Percentiles rank a stretch among this genome's conserved stretches.
These are phyloP conservation scores for Leucosporidium yakuticum DNA, from an alignment of 768 basidiomycete species.

Conservation along the genomic window DNA sequence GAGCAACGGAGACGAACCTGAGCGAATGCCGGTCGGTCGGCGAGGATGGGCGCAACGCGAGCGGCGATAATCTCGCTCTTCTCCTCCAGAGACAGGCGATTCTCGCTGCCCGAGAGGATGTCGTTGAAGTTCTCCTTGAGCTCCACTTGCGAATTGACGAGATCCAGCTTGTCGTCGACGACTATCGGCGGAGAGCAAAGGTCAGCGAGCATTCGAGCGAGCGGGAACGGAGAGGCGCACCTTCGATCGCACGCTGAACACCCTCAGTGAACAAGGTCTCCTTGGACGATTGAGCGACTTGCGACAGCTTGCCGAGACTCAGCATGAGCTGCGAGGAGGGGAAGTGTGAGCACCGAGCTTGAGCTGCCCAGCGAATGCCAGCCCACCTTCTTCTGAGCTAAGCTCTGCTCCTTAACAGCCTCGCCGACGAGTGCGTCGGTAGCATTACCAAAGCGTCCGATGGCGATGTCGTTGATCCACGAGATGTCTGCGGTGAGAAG, in stretches of 20 bases:
- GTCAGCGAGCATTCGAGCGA: neutral
- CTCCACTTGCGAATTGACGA: slow-evolving; percentile 73
- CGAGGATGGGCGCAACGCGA: slow-evolving; percentile 12
- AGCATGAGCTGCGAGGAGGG: slow-evolving; percentile 63
- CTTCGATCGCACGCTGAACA: slow-evolving; percentile 50
- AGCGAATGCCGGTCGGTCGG: slow-evolving; percentile 44
- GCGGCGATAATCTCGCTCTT: slow-evolving; percentile 16
- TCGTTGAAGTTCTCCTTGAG: slow-evolving; percentile 60
- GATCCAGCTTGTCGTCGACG: slow-evolving; percentile 80
- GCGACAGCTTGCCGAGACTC: slow-evolving; percentile 80
- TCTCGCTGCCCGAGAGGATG: slow-evolving; percentile 21
- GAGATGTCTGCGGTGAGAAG: slow-evolving; percentile 42
- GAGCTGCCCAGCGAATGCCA: neutral
- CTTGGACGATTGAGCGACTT: slow-evolving; percentile 59
- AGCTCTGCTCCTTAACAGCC: slow-evolving; percentile 53
- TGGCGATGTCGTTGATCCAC: slow-evolving; percentile 82
- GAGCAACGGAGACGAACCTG: slow-evolving; percentile 49
- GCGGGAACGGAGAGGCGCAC: neutral
- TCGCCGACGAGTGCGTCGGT: slow-evolving; percentile 61
- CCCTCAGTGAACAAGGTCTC: slow-evolving; percentile 50
- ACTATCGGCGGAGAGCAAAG: slow-evolving; percentile 47
- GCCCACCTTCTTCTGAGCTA: slow-evolving; percentile 72
- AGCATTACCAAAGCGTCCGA: slow-evolving; percentile 60
- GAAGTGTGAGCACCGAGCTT: slow-evolving; percentile 1
- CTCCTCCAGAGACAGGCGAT: slow-evolving; percentile 1